Evolutionary conservation across 305 asterid genomes (phyloP).

Genomic region (Galium porrigens): DNA sequence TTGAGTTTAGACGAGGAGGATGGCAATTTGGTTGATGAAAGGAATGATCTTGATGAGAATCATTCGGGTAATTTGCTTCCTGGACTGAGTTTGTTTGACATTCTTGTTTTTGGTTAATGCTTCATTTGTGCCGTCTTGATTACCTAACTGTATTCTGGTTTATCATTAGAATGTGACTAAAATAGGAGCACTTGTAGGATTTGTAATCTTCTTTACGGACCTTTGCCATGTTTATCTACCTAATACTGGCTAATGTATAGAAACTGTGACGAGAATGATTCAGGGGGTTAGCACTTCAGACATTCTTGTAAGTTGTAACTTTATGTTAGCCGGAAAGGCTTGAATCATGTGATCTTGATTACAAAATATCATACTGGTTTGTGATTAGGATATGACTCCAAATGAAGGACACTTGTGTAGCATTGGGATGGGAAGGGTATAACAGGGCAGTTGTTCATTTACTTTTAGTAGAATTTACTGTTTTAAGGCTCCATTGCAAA

Average conservation of each 20-base stretch:
- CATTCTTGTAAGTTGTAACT: neutral
- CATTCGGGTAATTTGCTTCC: conserved; percentile 34
- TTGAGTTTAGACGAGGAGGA: conserved; percentile 21
- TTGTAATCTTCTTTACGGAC: too few species aligned
- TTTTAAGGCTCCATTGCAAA: neutral
- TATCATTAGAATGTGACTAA: too few species aligned
- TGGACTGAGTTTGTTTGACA: neutral
- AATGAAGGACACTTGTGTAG: neutral
- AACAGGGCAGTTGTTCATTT: neutral
- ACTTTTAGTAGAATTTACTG: neutral
- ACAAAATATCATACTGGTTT: neutral
- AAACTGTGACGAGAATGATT: neutral
- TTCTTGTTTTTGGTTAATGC: neutral
- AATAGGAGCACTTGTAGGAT: too few species aligned
- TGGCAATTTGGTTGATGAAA: conserved; percentile 24
- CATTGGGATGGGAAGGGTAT: neutral
- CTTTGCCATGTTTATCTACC: neutral
- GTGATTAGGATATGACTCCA: neutral
- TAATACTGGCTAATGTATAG: neutral
- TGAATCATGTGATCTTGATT: too few species aligned
- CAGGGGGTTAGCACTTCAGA: neutral
- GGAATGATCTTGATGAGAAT: conserved; percentile 19
- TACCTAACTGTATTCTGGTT: neutral
- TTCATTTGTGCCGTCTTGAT: neutral
- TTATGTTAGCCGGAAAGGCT: neutral